A percentile compares a stretch with the other conserved stretches of the same genome.
Evolutionary conservation across 2,329 filamentous ascomycete species (phyloP).

Genomic region (Alternaria atra): DNA sequence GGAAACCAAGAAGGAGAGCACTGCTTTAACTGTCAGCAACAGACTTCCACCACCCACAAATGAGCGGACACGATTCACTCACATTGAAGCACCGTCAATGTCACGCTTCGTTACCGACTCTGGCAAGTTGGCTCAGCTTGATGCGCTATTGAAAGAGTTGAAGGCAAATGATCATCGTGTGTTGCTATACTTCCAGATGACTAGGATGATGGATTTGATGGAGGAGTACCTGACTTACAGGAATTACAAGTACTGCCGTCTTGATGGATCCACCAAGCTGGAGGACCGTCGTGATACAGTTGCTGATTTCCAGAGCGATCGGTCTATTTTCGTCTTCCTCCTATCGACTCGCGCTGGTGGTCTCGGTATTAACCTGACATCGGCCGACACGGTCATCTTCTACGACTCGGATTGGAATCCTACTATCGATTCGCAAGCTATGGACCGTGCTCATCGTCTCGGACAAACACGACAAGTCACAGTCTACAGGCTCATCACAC

Average conservation of each 20-base stretch:
- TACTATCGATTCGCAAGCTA: slow-evolving; percentile 97
- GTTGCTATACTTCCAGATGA: slow-evolving; percentile 99
- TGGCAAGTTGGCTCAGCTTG: slow-evolving; percentile 91
- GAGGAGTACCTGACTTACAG: slow-evolving; percentile 98
- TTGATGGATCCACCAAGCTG: slow-evolving; percentile 96
- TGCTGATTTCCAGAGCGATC: slow-evolving; percentile 91
- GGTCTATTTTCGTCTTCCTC: slow-evolving; percentile 96
- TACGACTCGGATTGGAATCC: slow-evolving; percentile 99
- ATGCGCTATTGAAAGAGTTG: slow-evolving; percentile 84
- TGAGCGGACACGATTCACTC: slow-evolving; percentile 84
- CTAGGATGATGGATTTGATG: slow-evolving; percentile 99
- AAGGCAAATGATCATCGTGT: slow-evolving; percentile 95
- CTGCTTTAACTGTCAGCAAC: slow-evolving; percentile 68
- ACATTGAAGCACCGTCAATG: slow-evolving; percentile 95
- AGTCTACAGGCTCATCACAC: slow-evolving; percentile 96
- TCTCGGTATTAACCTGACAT: slow-evolving; percentile 96
- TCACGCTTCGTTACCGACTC: slow-evolving; percentile 96
- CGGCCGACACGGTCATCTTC: slow-evolving; percentile 98
- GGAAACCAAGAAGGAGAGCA: slow-evolving; percentile 73
- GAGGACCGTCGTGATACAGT: slow-evolving; percentile 97
- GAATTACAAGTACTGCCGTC: slow-evolving; percentile 97
- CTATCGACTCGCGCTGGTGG: slow-evolving; percentile 96
- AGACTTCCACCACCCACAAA: slow-evolving; percentile 82
- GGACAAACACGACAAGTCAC: slow-evolving; percentile 96
- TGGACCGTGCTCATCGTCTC: slow-evolving; percentile 97